Percentiles rank a stretch among this genome's conserved stretches.
Conservation (phyloP, 345 rosid genomes). For the Schrenkiella parvula region DNA sequence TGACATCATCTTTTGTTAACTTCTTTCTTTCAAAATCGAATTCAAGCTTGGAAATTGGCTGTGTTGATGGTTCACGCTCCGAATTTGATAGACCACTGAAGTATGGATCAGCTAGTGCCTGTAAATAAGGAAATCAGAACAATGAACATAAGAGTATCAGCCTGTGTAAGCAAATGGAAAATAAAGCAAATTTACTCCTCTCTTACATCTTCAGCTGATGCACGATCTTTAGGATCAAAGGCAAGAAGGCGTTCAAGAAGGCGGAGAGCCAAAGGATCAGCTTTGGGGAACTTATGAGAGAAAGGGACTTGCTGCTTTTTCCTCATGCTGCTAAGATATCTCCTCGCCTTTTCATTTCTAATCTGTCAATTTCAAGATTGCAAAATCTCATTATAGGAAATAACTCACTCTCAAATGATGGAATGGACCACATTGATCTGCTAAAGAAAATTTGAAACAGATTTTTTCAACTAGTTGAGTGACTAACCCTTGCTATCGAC, state of each 20-base stretch:
- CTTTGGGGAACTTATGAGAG: slow-evolving; percentile 77
- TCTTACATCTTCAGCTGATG: slow-evolving; percentile 75
- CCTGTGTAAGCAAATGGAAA: background rate
- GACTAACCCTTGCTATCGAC: slow-evolving; percentile 68
- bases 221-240: slow-evolving; percentile 99
- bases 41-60: slow-evolving; percentile 92
- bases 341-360: slow-evolving; percentile 95
- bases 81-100: slow-evolving; percentile 79
- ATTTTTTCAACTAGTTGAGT: background rate
- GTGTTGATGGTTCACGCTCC: slow-evolving; percentile 86
- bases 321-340: slow-evolving; percentile 93
- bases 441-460: background rate
- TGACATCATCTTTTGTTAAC: slow-evolving; percentile 85
- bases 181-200: background rate
- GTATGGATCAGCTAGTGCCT: slow-evolving; percentile 94
- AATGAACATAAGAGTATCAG: background rate
- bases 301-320: slow-evolving; percentile 77
- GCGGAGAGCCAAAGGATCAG: slow-evolving; percentile 75
- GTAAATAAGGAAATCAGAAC: slow-evolving; percentile 28
- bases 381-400: slow-evolving; percentile 2
- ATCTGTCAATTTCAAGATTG: slow-evolving; percentile 48
- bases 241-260: slow-evolving; percentile 77
- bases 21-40: slow-evolving; percentile 99
- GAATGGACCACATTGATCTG: slow-evolving; percentile 5
- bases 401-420: background rate